Evolutionary conservation across 1,139 yeast species (phyloP).

Genomic region (Blastobotrys petasosporus): DNA sequence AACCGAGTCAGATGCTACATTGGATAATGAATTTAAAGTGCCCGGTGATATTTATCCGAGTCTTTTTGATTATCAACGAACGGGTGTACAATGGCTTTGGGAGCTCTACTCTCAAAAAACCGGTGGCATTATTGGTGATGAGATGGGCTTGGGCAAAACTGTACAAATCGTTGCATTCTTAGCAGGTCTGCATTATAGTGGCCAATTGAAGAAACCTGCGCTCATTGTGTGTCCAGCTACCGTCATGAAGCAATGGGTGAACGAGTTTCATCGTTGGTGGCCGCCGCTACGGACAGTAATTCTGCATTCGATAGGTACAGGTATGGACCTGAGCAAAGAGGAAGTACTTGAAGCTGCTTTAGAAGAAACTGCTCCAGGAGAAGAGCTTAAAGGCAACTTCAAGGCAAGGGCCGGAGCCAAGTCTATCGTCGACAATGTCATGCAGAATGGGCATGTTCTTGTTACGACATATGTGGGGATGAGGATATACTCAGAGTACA

Average conservation of each 20-base stretch:
- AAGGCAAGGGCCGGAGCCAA: slow-evolving; percentile 29
- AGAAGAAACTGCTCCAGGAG: slow-evolving; percentile 43
- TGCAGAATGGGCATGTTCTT: slow-evolving; percentile 64
- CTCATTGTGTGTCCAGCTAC: slow-evolving; percentile 95
- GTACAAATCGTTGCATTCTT: slow-evolving; percentile 84
- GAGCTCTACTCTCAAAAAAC: slow-evolving; percentile 80
- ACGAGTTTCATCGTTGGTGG: slow-evolving; percentile 97
- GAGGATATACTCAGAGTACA: slow-evolving; percentile 62
- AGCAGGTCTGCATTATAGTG: slow-evolving; percentile 85
- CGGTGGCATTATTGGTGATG: slow-evolving; percentile 96
- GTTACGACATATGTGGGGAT: slow-evolving; percentile 92
- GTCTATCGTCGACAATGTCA: slow-evolving; percentile 46
- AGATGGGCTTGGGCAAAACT: slow-evolving; percentile 96
- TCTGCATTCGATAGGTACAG: slow-evolving; percentile 87
- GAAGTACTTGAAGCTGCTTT: slow-evolving; percentile 45
- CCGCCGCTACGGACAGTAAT: slow-evolving; percentile 86
- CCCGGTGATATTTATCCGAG: slow-evolving; percentile 92
- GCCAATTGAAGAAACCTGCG: slow-evolving; percentile 66
- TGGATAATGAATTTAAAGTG: slow-evolving; percentile 61
- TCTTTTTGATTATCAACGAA: slow-evolving; percentile 86
- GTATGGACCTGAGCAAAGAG: slow-evolving; percentile 57
- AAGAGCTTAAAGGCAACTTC: slow-evolving; percentile 22
- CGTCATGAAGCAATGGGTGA: slow-evolving; percentile 92
- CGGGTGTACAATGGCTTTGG: slow-evolving; percentile 70
- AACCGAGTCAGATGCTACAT: slow-evolving; percentile 60